Percentiles rank a stretch among this genome's conserved stretches.
Conservation (phyloP, 768 basidiomycete genomes). For the Sporobolomyces pararoseus region DNA sequence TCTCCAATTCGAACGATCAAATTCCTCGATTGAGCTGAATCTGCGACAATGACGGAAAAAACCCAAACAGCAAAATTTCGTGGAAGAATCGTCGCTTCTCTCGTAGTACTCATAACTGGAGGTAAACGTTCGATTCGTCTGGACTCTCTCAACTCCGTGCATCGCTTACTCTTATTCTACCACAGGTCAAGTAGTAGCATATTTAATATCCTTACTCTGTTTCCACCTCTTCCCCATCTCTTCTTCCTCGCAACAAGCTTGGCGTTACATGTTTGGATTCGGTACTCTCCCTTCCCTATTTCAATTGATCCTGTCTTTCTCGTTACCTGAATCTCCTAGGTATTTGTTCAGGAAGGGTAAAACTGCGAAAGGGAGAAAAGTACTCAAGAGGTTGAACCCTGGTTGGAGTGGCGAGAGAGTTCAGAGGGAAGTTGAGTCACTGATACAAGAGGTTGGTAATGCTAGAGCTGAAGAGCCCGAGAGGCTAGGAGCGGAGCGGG, state of each 20-base stretch:
- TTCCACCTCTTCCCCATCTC: too few relatives aligned
- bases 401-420: neutral
- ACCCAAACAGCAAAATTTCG: conserved; percentile 26
- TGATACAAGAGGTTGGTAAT: conserved; percentile 9
- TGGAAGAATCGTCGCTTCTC: conserved; percentile 32
- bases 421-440: conserved; percentile 15
- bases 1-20: neutral
- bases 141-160: too few relatives aligned
- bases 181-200: conserved; percentile 38
- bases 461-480: neutral
- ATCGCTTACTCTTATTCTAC: too few relatives aligned
- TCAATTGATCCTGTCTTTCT: conserved; percentile 33
- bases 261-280: conserved; percentile 36
- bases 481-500: neutral
- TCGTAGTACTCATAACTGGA: conserved; percentile 36
- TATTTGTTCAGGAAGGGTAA: neutral
- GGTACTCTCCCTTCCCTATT: conserved; percentile 25
- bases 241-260: conserved; percentile 9
- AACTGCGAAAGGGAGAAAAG: conserved; percentile 11
- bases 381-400: conserved; percentile 12
- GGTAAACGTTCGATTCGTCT: too few relatives aligned
- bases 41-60: too few relatives aligned
- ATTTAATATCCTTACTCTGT: conserved; percentile 26
- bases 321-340: conserved; percentile 36
- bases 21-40: neutral